Evolutionary conservation across 352 stramenopile genomes (phyloP).

Genomic region (Blastocystis sp.): DNA sequence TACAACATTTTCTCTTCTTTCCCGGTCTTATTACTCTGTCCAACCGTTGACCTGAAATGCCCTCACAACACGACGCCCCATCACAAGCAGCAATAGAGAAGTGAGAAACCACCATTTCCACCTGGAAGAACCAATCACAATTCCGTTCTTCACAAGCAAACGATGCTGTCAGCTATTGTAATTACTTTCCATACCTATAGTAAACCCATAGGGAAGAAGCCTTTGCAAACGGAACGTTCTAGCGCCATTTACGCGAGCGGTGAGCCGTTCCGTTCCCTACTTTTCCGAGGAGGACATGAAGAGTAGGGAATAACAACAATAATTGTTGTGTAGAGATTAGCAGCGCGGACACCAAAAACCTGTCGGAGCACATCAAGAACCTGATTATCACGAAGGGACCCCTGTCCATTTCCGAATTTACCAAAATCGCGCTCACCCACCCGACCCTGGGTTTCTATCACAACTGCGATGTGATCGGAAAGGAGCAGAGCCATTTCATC

Average conservation of each 20-base stretch:
- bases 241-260: background rate
- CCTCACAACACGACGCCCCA: background rate
- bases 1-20: background rate
- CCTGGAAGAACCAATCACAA: no score
- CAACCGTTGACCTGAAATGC: background rate
- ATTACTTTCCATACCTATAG: background rate
- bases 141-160: no score
- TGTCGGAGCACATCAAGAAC: constrained; percentile 59
- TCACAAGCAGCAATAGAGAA: no score
- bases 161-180: background rate
- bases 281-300: background rate
- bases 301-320: background rate
- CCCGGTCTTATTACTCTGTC: background rate
- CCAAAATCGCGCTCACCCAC: constrained; percentile 75
- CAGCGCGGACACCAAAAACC: constrained; percentile 3
- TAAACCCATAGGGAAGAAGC: background rate
- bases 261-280: background rate
- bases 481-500: constrained; percentile 84
- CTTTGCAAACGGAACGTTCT: background rate
- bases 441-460: constrained; percentile 85
- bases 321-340: constrained; percentile 4
- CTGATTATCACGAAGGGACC: constrained; percentile 70
- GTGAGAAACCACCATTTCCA: no score
- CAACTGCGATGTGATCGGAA: constrained; percentile 84
- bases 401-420: constrained; percentile 69